Conservation (phyloP, 2,329 filamentous ascomycete species). For the Beauveria pseudobassiana region DNA sequence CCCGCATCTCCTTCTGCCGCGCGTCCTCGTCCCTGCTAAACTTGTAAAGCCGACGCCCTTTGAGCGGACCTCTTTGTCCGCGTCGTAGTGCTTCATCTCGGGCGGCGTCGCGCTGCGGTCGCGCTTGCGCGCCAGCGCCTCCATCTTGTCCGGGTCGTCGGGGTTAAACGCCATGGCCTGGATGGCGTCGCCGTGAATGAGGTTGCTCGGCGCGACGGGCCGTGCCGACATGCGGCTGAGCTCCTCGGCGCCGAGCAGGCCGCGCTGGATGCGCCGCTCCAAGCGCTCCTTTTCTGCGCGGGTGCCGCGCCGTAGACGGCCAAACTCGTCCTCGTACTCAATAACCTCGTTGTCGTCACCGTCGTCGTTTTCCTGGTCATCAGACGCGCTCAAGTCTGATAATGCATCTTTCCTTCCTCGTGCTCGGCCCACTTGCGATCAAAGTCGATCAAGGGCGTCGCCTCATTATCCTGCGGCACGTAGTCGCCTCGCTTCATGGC, state of each 20-base stretch:
- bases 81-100: constrained; percentile 77
- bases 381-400: constrained; percentile 27
- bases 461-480: constrained; percentile 56
- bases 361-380: constrained; percentile 33
- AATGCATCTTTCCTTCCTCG: constrained; percentile 46
- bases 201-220: constrained; percentile 55
- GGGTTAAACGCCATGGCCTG: constrained; percentile 79
- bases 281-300: constrained; percentile 58
- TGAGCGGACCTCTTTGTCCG: constrained; percentile 70
- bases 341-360: constrained; percentile 54
- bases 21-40: constrained; percentile 71
- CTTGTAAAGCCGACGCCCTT: constrained; percentile 84
- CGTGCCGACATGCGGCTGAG: constrained; percentile 63
- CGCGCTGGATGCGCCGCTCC: constrained; percentile 44
- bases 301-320: constrained; percentile 69
- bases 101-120: constrained; percentile 78
- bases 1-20: constrained; percentile 64
- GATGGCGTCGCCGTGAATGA: constrained; percentile 82
- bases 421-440: constrained; percentile 89
- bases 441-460: constrained; percentile 77
- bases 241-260: constrained; percentile 49
- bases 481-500: constrained; percentile 88
- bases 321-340: constrained; percentile 89
- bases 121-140: constrained; percentile 65
- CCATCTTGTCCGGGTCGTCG: constrained; percentile 66